Base-by-base conservation (phyloP, 2,329 filamentous ascomycete genomes). In the Apiospora rasikravindrae region DNA sequence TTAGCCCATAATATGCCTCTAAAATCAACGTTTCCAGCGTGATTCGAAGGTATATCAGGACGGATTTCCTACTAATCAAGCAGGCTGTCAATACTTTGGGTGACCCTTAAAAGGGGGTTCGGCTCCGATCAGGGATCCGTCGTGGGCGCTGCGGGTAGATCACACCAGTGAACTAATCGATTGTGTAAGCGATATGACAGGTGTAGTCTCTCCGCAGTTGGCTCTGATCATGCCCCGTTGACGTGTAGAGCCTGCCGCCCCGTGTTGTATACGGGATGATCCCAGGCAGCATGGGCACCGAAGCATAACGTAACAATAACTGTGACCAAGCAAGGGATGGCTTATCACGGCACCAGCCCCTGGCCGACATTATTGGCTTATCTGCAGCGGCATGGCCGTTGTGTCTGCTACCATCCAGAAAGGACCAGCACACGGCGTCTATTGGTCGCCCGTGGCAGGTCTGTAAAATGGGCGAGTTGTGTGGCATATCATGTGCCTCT, bases 301-400 rank as follows among this genome's bases (percentile, higher is more conserved):
- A 24, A 26, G n/a, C 13, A 33, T 22, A 33, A 57, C 7, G 8
- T 33, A 14, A 33, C 26, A 33, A 16, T n/a, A 37, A 40, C 4
- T 8, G 33, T 26, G 10, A 37, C 33, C 29, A n/a, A 64, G 53
- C 19, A 37, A 37, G 57, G 8, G 8, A 37, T 37, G 29, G 16
- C 51, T 19, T 8, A 24, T 8, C 11, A 57, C 33, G 51, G 16
- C 19, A 11, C 29, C 19, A 37, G 53, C 53, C 53, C 7, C 29
- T 14, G 13, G 16, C 19, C 53, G 11, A 40, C 8, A n/a, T 37
- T 64, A 37, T 64, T 64, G 57, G 29, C 57, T 64, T 64, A 64
- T 64, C 33, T 64, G 57, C 57, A 64, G 33, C 57, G 57, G 57
- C 57, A 22, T 64, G 19, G 8, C 57, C 57, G 57, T n/a, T n/a